Evolutionary conservation across 2,329 filamentous ascomycete genomes (phyloP).

Genomic region (Aureobasidium leucospermi): DNA sequence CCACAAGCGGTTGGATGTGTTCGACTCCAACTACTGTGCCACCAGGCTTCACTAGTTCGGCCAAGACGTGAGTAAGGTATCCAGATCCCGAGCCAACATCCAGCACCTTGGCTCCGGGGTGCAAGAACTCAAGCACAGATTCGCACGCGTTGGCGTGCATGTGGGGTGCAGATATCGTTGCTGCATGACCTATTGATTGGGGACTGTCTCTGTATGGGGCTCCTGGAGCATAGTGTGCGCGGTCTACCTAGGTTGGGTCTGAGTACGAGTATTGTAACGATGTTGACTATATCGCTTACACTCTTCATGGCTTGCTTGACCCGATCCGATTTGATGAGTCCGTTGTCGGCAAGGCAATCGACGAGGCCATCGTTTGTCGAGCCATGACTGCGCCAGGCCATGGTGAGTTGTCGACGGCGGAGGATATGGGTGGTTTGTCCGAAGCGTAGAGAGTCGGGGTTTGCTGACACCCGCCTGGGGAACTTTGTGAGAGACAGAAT

Average conservation of each 20-base stretch:
- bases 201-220: conserved; percentile 67
- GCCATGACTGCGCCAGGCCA: conserved; percentile 89
- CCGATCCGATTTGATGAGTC: conserved; percentile 62
- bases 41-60: conserved; percentile 58
- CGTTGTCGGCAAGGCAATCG: conserved; percentile 64
- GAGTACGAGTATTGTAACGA: too few relatives aligned
- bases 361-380: conserved; percentile 66
- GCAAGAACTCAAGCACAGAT: conserved; percentile 52
- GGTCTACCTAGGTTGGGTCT: too few relatives aligned
- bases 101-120: conserved; percentile 42
- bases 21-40: conserved; percentile 43
- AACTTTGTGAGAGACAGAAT: too few relatives aligned
- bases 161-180: conserved; percentile 66
- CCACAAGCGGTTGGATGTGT: conserved; percentile 41
- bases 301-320: conserved; percentile 76
- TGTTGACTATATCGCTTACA: too few relatives aligned
- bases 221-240: conserved; percentile 70
- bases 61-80: conserved; percentile 84
- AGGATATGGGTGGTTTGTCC: too few relatives aligned
- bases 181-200: conserved; percentile 58
- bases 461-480: too few relatives aligned
- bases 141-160: conserved; percentile 64
- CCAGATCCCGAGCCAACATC: conserved; percentile 45
- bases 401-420: too few relatives aligned
- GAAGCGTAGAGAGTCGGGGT: too few relatives aligned